phyloP scores from a whole-genome alignment of 495 filamentous ascomycete genomes.

The Copromyces sp. region DNA sequence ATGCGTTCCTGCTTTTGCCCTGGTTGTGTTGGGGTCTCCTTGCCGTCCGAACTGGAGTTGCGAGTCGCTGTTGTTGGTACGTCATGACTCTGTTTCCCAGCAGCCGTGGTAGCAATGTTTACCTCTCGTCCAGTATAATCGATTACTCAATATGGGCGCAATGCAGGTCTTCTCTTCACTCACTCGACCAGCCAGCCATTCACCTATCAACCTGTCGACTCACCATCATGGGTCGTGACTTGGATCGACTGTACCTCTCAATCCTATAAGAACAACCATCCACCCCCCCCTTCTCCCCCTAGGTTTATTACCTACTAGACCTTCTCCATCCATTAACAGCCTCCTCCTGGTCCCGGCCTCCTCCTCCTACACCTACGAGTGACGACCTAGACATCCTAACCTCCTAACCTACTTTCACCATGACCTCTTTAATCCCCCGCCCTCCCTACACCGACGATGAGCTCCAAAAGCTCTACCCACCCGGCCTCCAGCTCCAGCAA shows the following conservation, averaged over 20 bases:
- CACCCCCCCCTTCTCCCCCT: neutral
- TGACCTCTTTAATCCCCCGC: constrained; percentile 70
- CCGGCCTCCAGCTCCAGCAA: constrained; percentile 65
- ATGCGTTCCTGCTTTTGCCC: neutral
- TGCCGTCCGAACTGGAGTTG: neutral
- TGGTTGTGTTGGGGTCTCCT: neutral
- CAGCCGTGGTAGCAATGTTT: neutral
- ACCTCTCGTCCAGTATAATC: neutral
- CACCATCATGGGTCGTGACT: neutral
- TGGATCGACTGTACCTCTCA: neutral
- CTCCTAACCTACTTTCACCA: constrained; percentile 22
- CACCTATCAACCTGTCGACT: neutral
- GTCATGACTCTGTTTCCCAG: neutral
- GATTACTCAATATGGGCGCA: neutral
- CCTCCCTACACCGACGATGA: constrained; percentile 72
- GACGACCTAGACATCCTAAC: neutral
- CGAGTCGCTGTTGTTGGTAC: neutral
- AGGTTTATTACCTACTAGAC: neutral
- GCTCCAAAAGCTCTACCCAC: constrained; percentile 71
- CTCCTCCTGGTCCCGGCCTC: neutral
- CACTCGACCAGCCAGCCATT: neutral
- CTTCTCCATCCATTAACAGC: neutral
- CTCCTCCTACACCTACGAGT: neutral
- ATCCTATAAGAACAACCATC: neutral
- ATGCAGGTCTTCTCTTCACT: neutral